Conservation (phyloP, 1,284 basidiomycete genomes). For the Mycena sp. region DNA sequence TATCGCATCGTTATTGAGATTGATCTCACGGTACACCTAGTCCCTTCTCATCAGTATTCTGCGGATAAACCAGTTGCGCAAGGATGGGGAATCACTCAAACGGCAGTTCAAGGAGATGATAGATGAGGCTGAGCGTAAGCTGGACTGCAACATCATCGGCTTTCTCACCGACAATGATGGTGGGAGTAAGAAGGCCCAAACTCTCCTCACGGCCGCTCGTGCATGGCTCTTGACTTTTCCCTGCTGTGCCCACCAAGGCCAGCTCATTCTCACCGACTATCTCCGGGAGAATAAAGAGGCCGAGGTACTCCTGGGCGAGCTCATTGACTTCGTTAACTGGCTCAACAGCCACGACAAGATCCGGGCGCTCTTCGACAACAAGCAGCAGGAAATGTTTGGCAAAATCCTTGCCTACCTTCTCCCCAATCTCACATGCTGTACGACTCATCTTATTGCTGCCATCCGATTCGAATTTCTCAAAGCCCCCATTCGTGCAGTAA, state of each 20-base stretch:
- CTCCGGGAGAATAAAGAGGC: no score
- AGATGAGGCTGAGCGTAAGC: neutral
- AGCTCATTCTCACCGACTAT: no score
- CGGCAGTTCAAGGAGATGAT: slow-evolving; percentile 1
- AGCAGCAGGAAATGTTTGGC: neutral
- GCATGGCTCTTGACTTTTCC: neutral
- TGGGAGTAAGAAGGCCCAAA: no score
- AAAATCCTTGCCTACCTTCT: neutral
- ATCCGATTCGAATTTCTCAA: slow-evolving; percentile 2
- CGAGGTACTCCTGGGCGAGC: neutral
- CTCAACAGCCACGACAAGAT: neutral
- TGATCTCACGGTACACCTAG: no score
- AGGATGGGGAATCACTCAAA: slow-evolving; percentile 7
- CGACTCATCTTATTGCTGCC: slow-evolving; percentile 15
- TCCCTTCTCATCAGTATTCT: neutral
- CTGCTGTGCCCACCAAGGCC: no score
- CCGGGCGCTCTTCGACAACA: neutral
- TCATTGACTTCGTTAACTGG: no score
- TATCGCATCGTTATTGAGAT: no score
- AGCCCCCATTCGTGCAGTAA: neutral
- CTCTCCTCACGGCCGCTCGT: neutral
- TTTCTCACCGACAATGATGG: slow-evolving; percentile 20
- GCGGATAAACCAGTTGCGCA: neutral
- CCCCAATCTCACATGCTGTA: slow-evolving; percentile 14
- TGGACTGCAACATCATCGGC: slow-evolving; percentile 3